Percentiles rank a stretch among this genome's conserved stretches.
phyloP scores from a whole-genome alignment of 2,329 filamentous ascomycete species.

The Chaetothyriales sp. region DNA sequence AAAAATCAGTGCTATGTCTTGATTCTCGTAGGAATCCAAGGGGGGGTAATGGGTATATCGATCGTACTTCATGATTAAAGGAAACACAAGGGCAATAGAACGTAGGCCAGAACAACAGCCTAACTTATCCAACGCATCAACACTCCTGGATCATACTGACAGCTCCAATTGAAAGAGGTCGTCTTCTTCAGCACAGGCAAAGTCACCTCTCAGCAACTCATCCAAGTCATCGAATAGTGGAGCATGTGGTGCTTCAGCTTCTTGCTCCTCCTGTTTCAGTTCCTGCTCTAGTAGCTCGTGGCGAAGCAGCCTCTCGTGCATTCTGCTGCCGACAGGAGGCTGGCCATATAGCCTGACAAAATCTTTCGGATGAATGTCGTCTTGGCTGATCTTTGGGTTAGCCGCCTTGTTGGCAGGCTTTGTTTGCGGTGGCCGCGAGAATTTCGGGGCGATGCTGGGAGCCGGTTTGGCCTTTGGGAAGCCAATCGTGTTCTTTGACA shows the following conservation, averaged over 20 bases:
- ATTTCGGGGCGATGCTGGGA: constrained; percentile 24
- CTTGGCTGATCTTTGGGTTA: constrained; percentile 13
- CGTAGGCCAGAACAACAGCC: neutral
- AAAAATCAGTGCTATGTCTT: neutral
- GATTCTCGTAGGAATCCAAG: neutral
- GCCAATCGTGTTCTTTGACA: constrained; percentile 68
- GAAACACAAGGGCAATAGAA: neutral
- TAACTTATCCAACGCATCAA: neutral
- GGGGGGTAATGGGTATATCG: constrained; percentile 9
- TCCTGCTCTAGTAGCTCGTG: constrained; percentile 25
- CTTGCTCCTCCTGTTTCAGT: constrained; percentile 11
- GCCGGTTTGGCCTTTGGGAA: constrained; percentile 61
- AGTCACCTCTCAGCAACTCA: constrained; percentile 16
- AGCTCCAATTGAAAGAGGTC: constrained; percentile 14
- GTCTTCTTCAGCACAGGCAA: constrained; percentile 15
- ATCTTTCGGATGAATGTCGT: constrained; percentile 25
- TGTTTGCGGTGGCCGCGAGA: constrained; percentile 2
- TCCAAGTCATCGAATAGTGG: constrained; percentile 14
- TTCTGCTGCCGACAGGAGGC: constrained; percentile 28
- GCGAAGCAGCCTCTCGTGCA: constrained; percentile 28
- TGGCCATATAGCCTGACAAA: constrained; percentile 30
- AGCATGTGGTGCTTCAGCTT: constrained; percentile 18
- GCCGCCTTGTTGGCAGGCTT: constrained; percentile 21
- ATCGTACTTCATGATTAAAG: neutral
- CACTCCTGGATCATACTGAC: constrained; percentile 4